Percentiles rank a stretch among this genome's conserved stretches.
These are phyloP conservation scores for Ceratocystis variospora DNA, from an alignment of 2,329 filamentous ascomycete genomes.

Conservation along the genomic window DNA sequence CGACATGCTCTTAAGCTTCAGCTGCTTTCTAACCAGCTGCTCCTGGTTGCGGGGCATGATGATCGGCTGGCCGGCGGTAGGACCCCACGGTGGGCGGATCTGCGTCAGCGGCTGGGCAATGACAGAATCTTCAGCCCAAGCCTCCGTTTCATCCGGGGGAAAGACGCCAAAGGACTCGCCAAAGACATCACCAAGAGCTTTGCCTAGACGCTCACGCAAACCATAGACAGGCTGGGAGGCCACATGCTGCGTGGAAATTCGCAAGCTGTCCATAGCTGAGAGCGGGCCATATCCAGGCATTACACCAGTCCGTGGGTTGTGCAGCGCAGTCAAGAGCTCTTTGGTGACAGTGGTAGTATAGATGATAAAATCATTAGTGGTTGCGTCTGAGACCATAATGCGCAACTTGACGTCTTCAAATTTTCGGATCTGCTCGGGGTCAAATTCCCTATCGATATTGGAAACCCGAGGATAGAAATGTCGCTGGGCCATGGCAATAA, in stretches of 20 bases:
- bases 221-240: constrained; percentile 24
- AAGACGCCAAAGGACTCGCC: constrained; percentile 34
- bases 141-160: constrained; percentile 20
- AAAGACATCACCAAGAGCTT: constrained; percentile 39
- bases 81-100: constrained; percentile 2
- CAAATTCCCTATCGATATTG: constrained; percentile 20
- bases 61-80: background rate
- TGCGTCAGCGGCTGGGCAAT: background rate
- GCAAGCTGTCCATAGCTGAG: constrained; percentile 26
- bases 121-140: constrained; percentile 9
- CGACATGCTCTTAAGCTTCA: background rate
- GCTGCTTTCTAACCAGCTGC: background rate
- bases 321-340: constrained; percentile 37
- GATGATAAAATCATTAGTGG: constrained; percentile 37
- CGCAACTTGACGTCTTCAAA: constrained; percentile 38
- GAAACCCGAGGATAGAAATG: constrained; percentile 33
- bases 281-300: constrained; percentile 15
- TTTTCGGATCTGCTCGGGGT: constrained; percentile 22
- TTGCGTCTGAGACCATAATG: constrained; percentile 38
- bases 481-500: constrained; percentile 44
- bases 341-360: constrained; percentile 38
- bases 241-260: constrained; percentile 6
- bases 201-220: constrained; percentile 40
- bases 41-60: background rate
- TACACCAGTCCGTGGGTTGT: constrained; percentile 28